phyloP scores from a whole-genome alignment of 768 basidiomycete species.

The Boletus speciosus region DNA sequence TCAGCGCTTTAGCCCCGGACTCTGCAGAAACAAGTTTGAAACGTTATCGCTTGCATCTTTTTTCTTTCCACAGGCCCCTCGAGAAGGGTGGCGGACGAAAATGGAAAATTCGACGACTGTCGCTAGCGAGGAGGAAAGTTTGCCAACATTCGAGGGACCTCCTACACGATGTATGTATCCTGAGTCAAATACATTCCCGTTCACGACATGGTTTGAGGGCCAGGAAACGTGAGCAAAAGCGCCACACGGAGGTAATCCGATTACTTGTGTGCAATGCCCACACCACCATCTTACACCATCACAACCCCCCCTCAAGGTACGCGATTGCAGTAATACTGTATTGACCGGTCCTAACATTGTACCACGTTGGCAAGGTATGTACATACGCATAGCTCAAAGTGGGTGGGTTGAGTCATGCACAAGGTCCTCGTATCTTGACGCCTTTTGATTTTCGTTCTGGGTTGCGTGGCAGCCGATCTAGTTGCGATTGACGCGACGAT shows the following conservation, averaged over 20 bases:
- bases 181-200: background rate
- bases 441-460: background rate
- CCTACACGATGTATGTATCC: background rate
- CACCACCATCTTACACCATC: background rate
- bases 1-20: background rate
- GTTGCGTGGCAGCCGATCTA: background rate
- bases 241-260: constrained; percentile 21
- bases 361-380: background rate
- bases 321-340: background rate
- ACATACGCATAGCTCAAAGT: too few species aligned
- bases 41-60: background rate
- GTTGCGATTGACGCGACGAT: background rate
- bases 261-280: background rate
- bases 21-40: background rate
- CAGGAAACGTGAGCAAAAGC: background rate
- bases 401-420: too few species aligned
- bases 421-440: background rate
- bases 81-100: too few species aligned
- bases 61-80: too few species aligned
- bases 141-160: background rate
- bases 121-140: background rate
- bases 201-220: background rate
- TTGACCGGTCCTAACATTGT: too few species aligned
- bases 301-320: background rate
- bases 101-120: background rate